These are phyloP conservation scores for Globisporangium ultimum DNA, from an alignment of 352 stramenopile genomes.

Conservation along the genomic window DNA sequence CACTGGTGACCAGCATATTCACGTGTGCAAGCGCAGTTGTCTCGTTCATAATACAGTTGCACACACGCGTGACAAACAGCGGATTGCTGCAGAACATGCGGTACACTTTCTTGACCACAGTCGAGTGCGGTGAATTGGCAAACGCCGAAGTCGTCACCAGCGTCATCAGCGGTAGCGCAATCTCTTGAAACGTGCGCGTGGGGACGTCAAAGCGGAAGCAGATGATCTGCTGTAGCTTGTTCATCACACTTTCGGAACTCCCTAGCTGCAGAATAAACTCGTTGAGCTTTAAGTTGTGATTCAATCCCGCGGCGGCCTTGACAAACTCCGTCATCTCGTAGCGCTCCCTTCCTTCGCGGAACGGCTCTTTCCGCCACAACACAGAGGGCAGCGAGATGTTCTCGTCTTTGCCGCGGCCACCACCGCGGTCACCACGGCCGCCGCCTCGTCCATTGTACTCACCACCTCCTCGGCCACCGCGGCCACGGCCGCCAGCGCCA, in stretches of 20 bases:
- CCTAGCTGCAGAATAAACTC: neutral
- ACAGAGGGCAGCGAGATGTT: neutral
- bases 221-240: neutral
- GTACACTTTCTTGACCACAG: neutral
- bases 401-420: neutral
- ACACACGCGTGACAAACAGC: constrained; percentile 14
- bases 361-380: neutral
- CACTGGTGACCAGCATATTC: neutral
- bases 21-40: constrained; percentile 2
- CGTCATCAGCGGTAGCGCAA: neutral
- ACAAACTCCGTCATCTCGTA: neutral
- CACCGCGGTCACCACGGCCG: neutral
- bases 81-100: constrained; percentile 2
- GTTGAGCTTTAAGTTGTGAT: neutral
- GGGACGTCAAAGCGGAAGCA: neutral
- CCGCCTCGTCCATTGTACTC: neutral
- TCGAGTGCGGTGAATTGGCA: neutral
- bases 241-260: neutral
- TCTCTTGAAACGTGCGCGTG: neutral
- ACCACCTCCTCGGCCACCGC: neutral
- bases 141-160: neutral
- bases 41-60: constrained; percentile 7
- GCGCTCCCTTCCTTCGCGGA: neutral
- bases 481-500: too few species aligned
- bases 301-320: neutral